These are phyloP conservation scores for Chloropicon primus DNA, from an alignment of 139 green algal genomes.

Conservation along the genomic window DNA sequence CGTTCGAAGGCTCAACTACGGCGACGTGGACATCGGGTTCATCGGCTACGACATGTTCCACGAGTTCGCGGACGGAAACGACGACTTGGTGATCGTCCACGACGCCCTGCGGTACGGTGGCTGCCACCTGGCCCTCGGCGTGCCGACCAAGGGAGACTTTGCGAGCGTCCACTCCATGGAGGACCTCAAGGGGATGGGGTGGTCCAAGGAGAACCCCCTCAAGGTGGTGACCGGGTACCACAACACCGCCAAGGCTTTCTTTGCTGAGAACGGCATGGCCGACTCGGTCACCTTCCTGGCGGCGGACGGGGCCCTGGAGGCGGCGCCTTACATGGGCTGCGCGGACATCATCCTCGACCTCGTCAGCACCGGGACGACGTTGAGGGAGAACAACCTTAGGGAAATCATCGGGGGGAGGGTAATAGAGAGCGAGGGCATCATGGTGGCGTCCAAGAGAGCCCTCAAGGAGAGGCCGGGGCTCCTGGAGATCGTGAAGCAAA, in stretches of 20 bases:
- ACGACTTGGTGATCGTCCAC: constrained; percentile 78
- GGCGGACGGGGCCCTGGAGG: constrained; percentile 74
- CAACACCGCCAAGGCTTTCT: constrained; percentile 59
- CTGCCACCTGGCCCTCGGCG: constrained; percentile 86
- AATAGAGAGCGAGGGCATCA: constrained; percentile 63
- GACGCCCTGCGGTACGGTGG: constrained; percentile 81
- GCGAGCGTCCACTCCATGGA: constrained; percentile 52
- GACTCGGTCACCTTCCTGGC: constrained; percentile 68
- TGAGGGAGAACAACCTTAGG: constrained; percentile 97
- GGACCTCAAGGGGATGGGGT: constrained; percentile 62
- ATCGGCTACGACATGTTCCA: constrained; percentile 92
- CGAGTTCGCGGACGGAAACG: constrained; percentile 42
- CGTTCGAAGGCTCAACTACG: constrained; percentile 78
- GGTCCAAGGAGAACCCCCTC: constrained; percentile 59
- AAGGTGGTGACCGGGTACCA: constrained; percentile 52
- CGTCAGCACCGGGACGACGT: constrained; percentile 72
- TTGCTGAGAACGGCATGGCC: constrained; percentile 62
- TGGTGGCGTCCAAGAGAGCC: constrained; percentile 65
- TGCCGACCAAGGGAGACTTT: constrained; percentile 55
- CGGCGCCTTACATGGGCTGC: constrained; percentile 86
- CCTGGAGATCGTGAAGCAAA: constrained; percentile 64
- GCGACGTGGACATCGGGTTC: constrained; percentile 95
- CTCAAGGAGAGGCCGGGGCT: constrained; percentile 33
- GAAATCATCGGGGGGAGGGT: constrained; percentile 68
- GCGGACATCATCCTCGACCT: constrained; percentile 97